These are phyloP conservation scores for Xylogone sp. DNA, from an alignment of 2,329 filamentous ascomycete species.

Conservation along the genomic window DNA sequence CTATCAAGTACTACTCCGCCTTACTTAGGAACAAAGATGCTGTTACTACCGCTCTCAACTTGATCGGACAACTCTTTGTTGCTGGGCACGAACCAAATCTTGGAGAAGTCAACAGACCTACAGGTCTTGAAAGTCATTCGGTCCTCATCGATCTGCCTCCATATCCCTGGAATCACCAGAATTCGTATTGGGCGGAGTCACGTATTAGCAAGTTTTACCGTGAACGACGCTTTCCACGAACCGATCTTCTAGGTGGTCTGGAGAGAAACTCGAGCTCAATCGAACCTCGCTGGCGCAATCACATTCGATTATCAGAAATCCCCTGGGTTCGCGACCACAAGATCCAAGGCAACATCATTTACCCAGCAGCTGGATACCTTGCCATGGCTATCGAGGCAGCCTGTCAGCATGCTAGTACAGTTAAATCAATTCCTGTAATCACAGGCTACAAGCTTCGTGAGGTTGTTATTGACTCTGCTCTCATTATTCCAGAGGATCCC, in stretches of 20 bases:
- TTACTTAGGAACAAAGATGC: conserved; percentile 50
- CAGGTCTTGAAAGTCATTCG: conserved; percentile 12
- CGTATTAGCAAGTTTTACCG: conserved; percentile 13
- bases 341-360: conserved; percentile 25
- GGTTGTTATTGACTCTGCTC: conserved; percentile 45
- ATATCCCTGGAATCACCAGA: conserved; percentile 21
- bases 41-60: conserved; percentile 39
- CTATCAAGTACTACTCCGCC: conserved; percentile 27
- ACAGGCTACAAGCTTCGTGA: conserved; percentile 45
- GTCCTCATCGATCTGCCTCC: conserved; percentile 17
- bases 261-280: conserved; percentile 21
- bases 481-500: conserved; percentile 43
- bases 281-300: conserved; percentile 31
- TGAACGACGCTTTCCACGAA: conserved; percentile 37
- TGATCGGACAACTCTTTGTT: conserved; percentile 41
- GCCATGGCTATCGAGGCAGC: conserved; percentile 31
- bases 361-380: conserved; percentile 31
- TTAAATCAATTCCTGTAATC: conserved; percentile 31
- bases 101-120: conserved; percentile 42
- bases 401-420: conserved; percentile 19
- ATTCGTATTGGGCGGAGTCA: conserved; percentile 19
- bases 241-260: conserved; percentile 45
- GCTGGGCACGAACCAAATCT: conserved; percentile 42
- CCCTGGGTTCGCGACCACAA: conserved; percentile 42
- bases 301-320: conserved; percentile 26